Conservation (phyloP, 257 asterid species). For the Cruciata laevipes region DNA sequence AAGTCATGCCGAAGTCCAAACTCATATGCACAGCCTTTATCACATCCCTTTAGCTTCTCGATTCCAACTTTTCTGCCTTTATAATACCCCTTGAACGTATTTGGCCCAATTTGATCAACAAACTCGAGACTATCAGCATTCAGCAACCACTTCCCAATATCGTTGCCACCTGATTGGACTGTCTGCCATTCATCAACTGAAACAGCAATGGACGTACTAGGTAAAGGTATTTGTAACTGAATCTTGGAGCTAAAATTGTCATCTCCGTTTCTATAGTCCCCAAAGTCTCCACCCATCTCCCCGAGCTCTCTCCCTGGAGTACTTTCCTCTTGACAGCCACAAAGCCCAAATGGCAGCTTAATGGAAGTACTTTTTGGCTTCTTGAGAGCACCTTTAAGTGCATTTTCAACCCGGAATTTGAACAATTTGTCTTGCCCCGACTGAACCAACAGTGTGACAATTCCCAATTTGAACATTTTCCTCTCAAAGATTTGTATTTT, state of each 20-base stretch:
- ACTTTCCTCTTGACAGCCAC: slow-evolving; percentile 90
- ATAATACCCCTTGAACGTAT: slow-evolving; percentile 63
- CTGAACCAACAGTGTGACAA: slow-evolving; percentile 56
- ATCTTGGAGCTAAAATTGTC: slow-evolving; percentile 44
- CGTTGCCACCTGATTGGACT: slow-evolving; percentile 57
- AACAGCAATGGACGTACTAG: slow-evolving; percentile 50
- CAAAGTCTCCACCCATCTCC: slow-evolving; percentile 60
- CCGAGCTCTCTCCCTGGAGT: slow-evolving; percentile 56
- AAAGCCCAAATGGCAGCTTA: slow-evolving; percentile 88
- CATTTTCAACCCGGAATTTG: slow-evolving; percentile 67
- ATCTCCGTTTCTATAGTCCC: slow-evolving; percentile 52
- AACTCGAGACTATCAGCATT: slow-evolving; percentile 58
- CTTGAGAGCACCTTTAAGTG: slow-evolving; percentile 62
- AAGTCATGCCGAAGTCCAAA: slow-evolving; percentile 70
- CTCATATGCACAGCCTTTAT: slow-evolving; percentile 81
- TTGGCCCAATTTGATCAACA: slow-evolving; percentile 62
- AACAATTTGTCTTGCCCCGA: slow-evolving; percentile 73
- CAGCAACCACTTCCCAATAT: slow-evolving; percentile 69
- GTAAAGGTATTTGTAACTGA: slow-evolving; percentile 58
- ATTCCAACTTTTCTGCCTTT: slow-evolving; percentile 71
- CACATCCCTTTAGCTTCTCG: slow-evolving; percentile 95
- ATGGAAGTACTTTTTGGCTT: slow-evolving; percentile 60
- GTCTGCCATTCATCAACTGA: slow-evolving; percentile 98
- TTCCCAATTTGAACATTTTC: slow-evolving; percentile 82
- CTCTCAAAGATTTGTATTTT: slow-evolving; percentile 89